Percentiles rank a stretch among this genome's conserved stretches.
phyloP scores from a whole-genome alignment of 257 asterid genomes.

The Solanum dulcamara region DNA sequence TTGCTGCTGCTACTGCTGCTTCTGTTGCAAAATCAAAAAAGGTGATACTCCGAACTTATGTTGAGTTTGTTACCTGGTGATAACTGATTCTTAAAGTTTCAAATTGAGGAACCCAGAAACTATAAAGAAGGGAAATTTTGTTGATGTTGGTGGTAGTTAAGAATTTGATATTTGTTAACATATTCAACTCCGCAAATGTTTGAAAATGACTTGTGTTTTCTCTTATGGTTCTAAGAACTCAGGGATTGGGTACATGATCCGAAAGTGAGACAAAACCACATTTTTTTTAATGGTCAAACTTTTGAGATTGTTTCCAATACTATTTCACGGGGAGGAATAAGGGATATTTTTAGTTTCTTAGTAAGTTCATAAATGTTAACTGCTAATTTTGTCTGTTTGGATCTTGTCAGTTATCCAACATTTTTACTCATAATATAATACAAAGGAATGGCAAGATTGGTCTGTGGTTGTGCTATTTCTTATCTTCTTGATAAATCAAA shows the following conservation, averaged over 20 bases:
- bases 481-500: neutral
- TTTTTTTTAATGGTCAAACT: neutral
- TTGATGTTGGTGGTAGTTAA: neutral
- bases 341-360: neutral
- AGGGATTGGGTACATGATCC: neutral
- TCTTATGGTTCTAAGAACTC: neutral
- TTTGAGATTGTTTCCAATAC: neutral
- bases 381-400: no score
- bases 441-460: neutral
- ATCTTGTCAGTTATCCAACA: no score
- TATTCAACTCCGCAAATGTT: neutral
- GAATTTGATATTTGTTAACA: neutral
- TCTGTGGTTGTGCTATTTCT: neutral
- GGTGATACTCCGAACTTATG: conserved; percentile 22
- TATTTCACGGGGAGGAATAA: neutral
- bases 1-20: conserved; percentile 53
- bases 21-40: conserved; percentile 48
- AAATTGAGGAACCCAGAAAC: neutral
- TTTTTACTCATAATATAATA: neutral
- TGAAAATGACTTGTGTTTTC: neutral
- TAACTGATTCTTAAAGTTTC: neutral
- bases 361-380: no score
- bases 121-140: neutral
- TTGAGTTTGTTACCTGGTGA: neutral
- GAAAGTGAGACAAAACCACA: neutral